Percentiles rank a stretch among this genome's conserved stretches.
Evolutionary conservation across 2,329 filamentous ascomycete genomes (phyloP).

Genomic region (Fusarium sp.): DNA sequence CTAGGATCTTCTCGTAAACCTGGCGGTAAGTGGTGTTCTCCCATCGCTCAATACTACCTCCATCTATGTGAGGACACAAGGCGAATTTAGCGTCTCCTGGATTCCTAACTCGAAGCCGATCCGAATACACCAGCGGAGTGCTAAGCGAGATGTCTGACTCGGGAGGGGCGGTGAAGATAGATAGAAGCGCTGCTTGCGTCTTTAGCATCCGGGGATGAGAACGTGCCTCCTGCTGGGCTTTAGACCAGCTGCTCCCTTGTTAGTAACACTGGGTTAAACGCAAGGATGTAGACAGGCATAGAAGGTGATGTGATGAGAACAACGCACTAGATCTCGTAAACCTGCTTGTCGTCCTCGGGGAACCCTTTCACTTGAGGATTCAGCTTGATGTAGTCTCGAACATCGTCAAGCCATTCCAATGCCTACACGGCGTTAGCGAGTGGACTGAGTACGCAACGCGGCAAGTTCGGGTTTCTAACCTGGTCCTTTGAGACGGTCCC

Average conservation of each 20-base stretch:
- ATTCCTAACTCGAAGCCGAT: background rate
- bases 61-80: background rate
- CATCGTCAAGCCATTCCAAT: background rate
- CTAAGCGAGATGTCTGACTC: background rate
- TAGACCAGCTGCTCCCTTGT: background rate
- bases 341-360: background rate
- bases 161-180: background rate
- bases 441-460: background rate
- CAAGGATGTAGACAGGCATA: background rate
- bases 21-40: background rate
- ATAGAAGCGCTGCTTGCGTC: background rate
- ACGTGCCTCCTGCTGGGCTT: background rate
- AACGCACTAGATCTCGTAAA: background rate
- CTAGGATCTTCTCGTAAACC: background rate
- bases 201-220: background rate
- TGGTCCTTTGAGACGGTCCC: background rate
- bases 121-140: background rate
- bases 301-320: background rate
- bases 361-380: background rate
- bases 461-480: background rate
- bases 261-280: background rate
- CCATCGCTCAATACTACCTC: background rate
- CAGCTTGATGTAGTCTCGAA: background rate
- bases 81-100: background rate
- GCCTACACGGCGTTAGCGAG: background rate